Percentiles rank a stretch among this genome's conserved stretches.
phyloP scores from a whole-genome alignment of 805 yeast genomes.

The Metschnikowia chrysomelidarum region DNA sequence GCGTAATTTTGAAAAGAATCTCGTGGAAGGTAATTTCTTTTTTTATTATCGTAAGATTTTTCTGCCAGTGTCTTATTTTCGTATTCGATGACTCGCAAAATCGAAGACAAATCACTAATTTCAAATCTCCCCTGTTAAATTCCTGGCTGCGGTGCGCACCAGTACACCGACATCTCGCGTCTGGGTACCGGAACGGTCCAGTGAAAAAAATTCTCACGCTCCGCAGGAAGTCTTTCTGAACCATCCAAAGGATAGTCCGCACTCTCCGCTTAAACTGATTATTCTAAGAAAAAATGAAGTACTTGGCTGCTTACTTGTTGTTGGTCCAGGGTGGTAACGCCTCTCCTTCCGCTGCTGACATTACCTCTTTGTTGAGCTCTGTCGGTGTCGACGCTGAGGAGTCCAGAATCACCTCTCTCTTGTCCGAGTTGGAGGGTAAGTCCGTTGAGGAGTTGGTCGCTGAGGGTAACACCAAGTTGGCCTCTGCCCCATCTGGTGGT shows the following conservation, averaged over 20 bases:
- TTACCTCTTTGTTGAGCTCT: slow-evolving; percentile 83
- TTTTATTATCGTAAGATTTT: no score
- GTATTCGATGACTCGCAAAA: no score
- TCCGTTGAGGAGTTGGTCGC: slow-evolving; percentile 84
- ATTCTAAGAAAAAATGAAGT: slow-evolving; percentile 81
- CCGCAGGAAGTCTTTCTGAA: slow-evolving; percentile 21
- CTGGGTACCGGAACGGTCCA: no score
- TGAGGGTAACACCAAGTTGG: slow-evolving; percentile 94
- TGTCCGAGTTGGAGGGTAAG: slow-evolving; percentile 92
- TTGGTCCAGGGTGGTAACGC: slow-evolving; percentile 96
- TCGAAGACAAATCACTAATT: no score
- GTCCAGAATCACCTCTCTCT: slow-evolving; percentile 74
- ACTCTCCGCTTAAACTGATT: slow-evolving; percentile 70
- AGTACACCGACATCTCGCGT: no score
- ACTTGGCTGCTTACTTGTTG: slow-evolving; percentile 99
- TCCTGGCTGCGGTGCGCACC: no score
- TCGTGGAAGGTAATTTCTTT: no score
- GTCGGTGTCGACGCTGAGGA: slow-evolving; percentile 97
- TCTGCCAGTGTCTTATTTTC: no score
- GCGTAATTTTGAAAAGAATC: no score
- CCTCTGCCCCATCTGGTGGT: slow-evolving; percentile 97
- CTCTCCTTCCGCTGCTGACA: slow-evolving; percentile 90
- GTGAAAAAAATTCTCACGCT: slow-evolving; percentile 8
- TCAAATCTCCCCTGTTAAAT: no score
- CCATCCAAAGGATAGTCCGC: slow-evolving; percentile 87